Base-by-base conservation (phyloP, 495 filamentous ascomycete species). In the Thozetella sp. region DNA sequence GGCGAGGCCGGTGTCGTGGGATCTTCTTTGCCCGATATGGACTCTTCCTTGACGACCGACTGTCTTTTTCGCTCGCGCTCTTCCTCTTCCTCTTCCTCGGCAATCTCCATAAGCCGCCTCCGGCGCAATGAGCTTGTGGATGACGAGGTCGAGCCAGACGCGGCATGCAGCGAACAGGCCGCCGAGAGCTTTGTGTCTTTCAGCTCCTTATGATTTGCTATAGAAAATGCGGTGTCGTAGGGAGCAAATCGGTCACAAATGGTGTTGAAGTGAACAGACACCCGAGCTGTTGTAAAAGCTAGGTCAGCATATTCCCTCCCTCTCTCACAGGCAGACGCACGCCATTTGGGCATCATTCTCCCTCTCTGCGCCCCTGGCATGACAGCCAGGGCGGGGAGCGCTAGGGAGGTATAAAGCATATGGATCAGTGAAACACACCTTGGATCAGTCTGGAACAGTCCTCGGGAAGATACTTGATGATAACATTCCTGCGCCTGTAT, bases 391-490 rank as follows among this genome's bases (percentile, higher is more conserved):
- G n/a, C 43, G 43, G 11, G n/a, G 10, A 4, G 43, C 30, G n/a
- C n/a, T 20, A 48, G 43, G 43, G 43, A 48, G 43, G 43, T 25
- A 48, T 53, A 43, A 25, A 40, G 37, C 51, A 46, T 60, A 34
- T 60, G 56, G 46, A 46, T 25, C 26, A 54, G 37, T 24, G 43
- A 57, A 53, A 63, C 83, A 64, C 74, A 97, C 95, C 95, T 90
- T 95, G 90, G 23, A 99, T 74, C 54, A 99, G 80, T 59, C 95
- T 84, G 54, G 94, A 97, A 53, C 93, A 89, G 30, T 89, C 92
- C 62, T 97, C 91, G 2, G 96, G 96, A 54, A 97, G 79, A 68
- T 93, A 97, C 70, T 93, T 97, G 66, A 99, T 83, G 48, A 99
- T 77, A 55, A 98, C 90, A 76, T 93, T 97, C 65, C 92, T 85